phyloP scores from a whole-genome alignment of 1,139 yeast genomes.

The Scheffersomyces illinoinensis region DNA sequence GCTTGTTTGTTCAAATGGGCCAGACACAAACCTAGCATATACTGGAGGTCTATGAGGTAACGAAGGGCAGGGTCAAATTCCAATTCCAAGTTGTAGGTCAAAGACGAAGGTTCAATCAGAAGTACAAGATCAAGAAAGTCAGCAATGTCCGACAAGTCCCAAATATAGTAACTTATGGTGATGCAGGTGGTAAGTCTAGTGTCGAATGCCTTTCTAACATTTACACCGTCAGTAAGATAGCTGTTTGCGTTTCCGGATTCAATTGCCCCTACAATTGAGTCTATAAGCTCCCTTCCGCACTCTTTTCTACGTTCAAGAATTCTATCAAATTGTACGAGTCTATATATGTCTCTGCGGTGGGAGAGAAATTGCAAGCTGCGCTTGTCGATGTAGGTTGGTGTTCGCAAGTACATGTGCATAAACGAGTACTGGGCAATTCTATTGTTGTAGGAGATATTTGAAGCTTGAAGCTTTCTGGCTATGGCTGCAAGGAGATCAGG shows the following conservation, averaged over 20 bases:
- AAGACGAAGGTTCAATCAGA: conserved; percentile 1
- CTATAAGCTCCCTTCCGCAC: background rate
- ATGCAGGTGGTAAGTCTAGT: background rate
- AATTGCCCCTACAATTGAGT: background rate
- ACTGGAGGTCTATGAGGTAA: conserved; percentile 13
- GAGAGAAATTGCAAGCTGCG: conserved; percentile 6
- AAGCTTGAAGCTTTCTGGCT: conserved; percentile 4
- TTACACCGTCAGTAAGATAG: background rate
- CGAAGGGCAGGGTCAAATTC: conserved; percentile 22
- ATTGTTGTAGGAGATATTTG: conserved; percentile 12
- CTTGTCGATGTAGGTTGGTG: conserved; percentile 12
- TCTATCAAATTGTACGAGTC: conserved; percentile 6
- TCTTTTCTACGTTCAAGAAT: conserved; percentile 1
- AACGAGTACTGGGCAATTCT: conserved; percentile 12
- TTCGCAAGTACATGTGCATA: conserved; percentile 15
- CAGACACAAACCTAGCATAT: conserved; percentile 7
- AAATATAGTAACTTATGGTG: conserved; percentile 21
- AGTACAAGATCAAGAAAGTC: conserved; percentile 12
- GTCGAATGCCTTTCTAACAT: background rate
- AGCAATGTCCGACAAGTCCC: conserved; percentile 19
- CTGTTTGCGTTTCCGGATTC: background rate
- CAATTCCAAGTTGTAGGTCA: conserved; percentile 20
- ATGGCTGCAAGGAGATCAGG: conserved; percentile 1
- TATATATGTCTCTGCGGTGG: conserved; percentile 1
- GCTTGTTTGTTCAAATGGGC: conserved; percentile 1